Percentiles rank a stretch among this genome's conserved stretches.
phyloP scores from a whole-genome alignment of 768 basidiomycete species.

The Fibroporia radiculosa region DNA sequence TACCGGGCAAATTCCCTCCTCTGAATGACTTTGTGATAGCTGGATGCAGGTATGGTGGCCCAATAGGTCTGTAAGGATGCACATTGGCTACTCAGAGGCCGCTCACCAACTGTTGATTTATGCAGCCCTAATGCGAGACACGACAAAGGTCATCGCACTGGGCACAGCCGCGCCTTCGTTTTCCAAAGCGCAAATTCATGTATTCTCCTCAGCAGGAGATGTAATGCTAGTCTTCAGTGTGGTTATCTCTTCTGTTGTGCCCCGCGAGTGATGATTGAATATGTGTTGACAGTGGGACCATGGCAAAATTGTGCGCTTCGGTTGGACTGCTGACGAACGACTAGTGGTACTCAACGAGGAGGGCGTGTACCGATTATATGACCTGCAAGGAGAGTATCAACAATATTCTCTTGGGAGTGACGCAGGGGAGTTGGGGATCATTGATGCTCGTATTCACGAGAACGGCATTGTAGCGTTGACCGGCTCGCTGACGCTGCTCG shows the following conservation, averaged over 20 bases:
- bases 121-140: conserved; percentile 82
- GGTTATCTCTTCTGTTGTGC: conserved; percentile 30
- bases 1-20: conserved; percentile 71
- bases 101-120: neutral
- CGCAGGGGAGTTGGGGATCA: conserved; percentile 71
- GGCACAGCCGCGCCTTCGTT: conserved; percentile 47
- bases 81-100: neutral
- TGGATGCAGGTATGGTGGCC: conserved; percentile 82
- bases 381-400: conserved; percentile 76
- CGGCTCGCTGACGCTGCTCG: conserved; percentile 64
- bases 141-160: conserved; percentile 68
- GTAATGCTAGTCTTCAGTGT: conserved; percentile 64
- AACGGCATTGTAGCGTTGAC: conserved; percentile 84
- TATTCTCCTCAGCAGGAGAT: conserved; percentile 83
- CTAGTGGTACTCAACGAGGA: conserved; percentile 87
- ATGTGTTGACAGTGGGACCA: conserved; percentile 76
- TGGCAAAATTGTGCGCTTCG: conserved; percentile 71
- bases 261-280: conserved; percentile 6
- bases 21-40: conserved; percentile 74
- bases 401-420: conserved; percentile 83
- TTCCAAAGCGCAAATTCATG: conserved; percentile 75
- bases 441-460: conserved; percentile 82
- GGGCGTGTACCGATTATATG: conserved; percentile 85
- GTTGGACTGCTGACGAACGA: conserved; percentile 78
- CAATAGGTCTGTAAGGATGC: conserved; percentile 60